Conservation (phyloP, 306 rosid genomes). For the Vachellia collinsii region DNA sequence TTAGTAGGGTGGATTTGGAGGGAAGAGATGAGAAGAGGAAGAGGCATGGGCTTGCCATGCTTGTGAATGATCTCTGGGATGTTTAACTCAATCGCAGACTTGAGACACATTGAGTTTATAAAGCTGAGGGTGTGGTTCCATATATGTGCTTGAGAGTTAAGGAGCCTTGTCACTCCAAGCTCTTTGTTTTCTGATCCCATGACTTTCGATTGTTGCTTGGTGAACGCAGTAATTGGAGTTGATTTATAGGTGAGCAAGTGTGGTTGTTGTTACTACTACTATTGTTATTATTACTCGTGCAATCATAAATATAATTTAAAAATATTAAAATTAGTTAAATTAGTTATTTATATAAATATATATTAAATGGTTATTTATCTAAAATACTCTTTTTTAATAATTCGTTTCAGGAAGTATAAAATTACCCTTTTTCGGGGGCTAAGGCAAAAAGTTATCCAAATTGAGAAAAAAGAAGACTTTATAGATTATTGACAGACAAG, state of each 20-base stretch:
- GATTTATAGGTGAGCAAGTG: no score
- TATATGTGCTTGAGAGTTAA: conserved; percentile 42
- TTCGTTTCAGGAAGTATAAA: no score
- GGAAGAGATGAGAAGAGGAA: conserved; percentile 39
- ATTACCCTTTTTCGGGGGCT: no score
- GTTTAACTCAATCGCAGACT: conserved; percentile 27
- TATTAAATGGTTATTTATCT: no score
- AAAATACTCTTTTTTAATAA: no score
- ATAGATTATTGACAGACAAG: neutral
- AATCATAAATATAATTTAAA: no score
- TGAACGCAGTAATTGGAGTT: neutral
- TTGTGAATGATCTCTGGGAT: conserved; percentile 41
- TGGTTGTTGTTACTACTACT: no score
- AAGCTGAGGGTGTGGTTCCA: conserved; percentile 26
- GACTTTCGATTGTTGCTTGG: neutral
- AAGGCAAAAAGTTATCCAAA: no score
- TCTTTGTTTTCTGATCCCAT: conserved; percentile 15
- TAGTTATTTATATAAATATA: no score
- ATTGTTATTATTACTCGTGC: no score
- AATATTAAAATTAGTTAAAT: no score
- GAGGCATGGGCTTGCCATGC: conserved; percentile 59
- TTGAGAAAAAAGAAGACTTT: no score
- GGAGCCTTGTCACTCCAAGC: neutral
- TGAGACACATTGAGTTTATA: conserved; percentile 37
- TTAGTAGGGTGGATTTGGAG: conserved; percentile 45